Percentiles rank a stretch among this genome's conserved stretches.
Conservation (phyloP, 768 basidiomycete species). For the Lactarius psammicola region DNA sequence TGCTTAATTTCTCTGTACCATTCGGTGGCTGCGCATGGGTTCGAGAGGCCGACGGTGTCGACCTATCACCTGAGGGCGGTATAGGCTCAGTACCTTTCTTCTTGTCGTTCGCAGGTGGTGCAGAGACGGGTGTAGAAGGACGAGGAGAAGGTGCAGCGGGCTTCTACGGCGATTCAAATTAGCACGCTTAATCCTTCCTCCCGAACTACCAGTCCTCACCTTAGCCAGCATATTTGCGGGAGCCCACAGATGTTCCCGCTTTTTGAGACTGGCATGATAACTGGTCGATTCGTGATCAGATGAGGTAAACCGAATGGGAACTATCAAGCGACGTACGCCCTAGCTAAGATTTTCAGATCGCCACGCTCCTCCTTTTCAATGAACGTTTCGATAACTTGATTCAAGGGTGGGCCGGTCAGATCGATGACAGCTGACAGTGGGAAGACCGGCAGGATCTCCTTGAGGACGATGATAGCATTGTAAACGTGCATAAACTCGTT, state of each 20-base stretch:
- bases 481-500: constrained; percentile 97
- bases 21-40: constrained; percentile 43
- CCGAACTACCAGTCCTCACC: constrained; percentile 31
- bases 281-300: constrained; percentile 38
- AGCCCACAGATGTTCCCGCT: constrained; percentile 61
- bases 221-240: constrained; percentile 36
- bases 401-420: constrained; percentile 54
- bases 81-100: constrained; percentile 36
- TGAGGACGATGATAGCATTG: constrained; percentile 91
- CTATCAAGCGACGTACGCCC: constrained; percentile 52
- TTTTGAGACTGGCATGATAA: constrained; percentile 73
- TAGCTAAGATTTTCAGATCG: constrained; percentile 78
- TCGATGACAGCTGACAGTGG: constrained; percentile 61
- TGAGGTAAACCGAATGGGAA: neutral
- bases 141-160: constrained; percentile 23
- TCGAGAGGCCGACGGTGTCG: constrained; percentile 57
- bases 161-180: constrained; percentile 12
- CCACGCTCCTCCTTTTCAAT: constrained; percentile 75
- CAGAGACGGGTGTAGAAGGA: constrained; percentile 15
- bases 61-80: constrained; percentile 10
- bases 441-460: constrained; percentile 88
- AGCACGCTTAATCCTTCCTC: neutral
- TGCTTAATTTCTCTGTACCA: constrained; percentile 36
- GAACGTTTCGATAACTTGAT: constrained; percentile 61
- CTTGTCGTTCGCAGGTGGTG: constrained; percentile 24